Evolutionary conservation across 345 rosid species (phyloP).

Genomic region (Rhodamnia rubescens): DNA sequence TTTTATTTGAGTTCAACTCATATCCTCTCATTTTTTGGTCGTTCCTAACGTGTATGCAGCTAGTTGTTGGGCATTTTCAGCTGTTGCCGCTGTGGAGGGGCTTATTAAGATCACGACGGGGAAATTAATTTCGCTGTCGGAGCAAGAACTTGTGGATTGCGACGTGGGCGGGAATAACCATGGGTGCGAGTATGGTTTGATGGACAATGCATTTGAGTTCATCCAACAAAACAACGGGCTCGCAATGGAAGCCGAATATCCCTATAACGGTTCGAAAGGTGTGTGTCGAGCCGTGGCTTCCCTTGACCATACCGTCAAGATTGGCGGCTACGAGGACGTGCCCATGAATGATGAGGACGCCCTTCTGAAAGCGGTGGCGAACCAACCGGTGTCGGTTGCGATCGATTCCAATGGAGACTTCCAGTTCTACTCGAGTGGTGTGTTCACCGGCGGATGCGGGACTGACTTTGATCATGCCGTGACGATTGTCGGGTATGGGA

Average conservation of each 20-base stretch:
- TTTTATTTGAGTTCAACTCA: neutral
- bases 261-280: conserved; percentile 24
- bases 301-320: conserved; percentile 5
- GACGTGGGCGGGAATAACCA: conserved; percentile 4
- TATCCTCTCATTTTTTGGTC: neutral
- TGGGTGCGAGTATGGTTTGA: conserved; percentile 47
- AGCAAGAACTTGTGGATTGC: conserved; percentile 60
- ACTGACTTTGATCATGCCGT: conserved; percentile 34
- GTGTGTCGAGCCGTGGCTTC: conserved; percentile 16
- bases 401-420: conserved; percentile 35
- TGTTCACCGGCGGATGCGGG: conserved; percentile 33
- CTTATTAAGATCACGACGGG: conserved; percentile 41
- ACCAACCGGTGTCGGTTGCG: conserved; percentile 47
- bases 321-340: conserved; percentile 33
- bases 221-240: conserved; percentile 29
- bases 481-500: conserved; percentile 41
- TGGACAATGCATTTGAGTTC: conserved; percentile 48
- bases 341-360: conserved; percentile 35
- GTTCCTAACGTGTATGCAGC: conserved; percentile 5
- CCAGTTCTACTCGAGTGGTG: conserved; percentile 36
- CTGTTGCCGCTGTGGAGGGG: conserved; percentile 56
- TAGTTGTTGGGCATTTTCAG: conserved; percentile 76
- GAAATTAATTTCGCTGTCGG: conserved; percentile 38
- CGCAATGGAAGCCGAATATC: conserved; percentile 34
- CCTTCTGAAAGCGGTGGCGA: conserved; percentile 43